These are phyloP conservation scores for Dioscorea alata DNA, from an alignment of 106 monocot genomes.

Conservation along the genomic window DNA sequence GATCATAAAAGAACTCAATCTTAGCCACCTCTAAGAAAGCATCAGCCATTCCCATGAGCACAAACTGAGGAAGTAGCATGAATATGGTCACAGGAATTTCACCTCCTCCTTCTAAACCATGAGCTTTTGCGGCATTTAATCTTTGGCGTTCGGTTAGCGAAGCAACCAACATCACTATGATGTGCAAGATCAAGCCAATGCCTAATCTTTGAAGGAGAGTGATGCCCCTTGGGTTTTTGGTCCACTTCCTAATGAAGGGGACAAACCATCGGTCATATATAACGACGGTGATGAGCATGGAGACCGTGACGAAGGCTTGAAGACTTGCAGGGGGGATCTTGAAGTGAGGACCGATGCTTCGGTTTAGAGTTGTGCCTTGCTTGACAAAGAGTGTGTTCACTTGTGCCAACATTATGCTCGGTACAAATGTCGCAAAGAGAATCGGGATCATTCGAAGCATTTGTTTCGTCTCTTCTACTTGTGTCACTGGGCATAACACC, in stretches of 20 bases:
- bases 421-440: constrained; percentile 24
- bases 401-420: constrained; percentile 28
- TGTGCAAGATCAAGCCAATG: neutral
- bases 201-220: constrained; percentile 5
- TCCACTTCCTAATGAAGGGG: neutral
- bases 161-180: neutral
- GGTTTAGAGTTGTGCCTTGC: constrained; percentile 31
- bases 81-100: neutral
- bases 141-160: neutral
- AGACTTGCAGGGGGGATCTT: neutral
- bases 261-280: neutral
- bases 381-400: constrained; percentile 32
- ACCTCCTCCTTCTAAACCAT: constrained; percentile 1
- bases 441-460: constrained; percentile 32
- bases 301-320: neutral
- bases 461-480: constrained; percentile 40
- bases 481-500: constrained; percentile 26
- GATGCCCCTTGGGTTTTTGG: constrained; percentile 7
- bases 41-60: constrained; percentile 7
- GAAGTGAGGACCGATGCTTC: constrained; percentile 1
- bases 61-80: constrained; percentile 7
- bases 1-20: too few species aligned
- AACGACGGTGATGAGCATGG: neutral
- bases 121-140: neutral
- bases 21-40: constrained; percentile 5